Percentiles rank a stretch among this genome's conserved stretches.
These are phyloP conservation scores for Eimeria praecox DNA, from an alignment of 169 alveolate genomes.

Conservation along the genomic window DNA sequence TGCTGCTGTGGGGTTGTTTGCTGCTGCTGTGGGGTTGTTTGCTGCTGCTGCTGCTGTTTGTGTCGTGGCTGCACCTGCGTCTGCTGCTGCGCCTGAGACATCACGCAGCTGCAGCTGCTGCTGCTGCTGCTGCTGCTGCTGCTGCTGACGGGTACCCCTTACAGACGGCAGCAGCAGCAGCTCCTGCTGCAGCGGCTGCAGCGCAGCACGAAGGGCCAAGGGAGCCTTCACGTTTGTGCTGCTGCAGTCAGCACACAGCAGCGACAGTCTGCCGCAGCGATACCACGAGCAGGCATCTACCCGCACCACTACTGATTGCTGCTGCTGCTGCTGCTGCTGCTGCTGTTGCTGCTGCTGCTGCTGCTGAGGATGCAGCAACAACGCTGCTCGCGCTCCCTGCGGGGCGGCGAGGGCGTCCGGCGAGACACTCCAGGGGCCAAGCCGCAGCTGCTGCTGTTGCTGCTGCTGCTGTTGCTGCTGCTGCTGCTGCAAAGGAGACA, in stretches of 20 bases:
- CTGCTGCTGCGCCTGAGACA: conserved; percentile 19
- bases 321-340: conserved; percentile 62
- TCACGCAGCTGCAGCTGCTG: conserved; percentile 45
- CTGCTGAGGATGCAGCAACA: conserved; percentile 49
- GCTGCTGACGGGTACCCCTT: neutral
- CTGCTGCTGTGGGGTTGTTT: neutral
- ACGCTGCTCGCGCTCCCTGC: neutral
- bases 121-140: conserved; percentile 2
- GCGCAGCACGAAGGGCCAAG: conserved; percentile 45
- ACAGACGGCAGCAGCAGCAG: neutral
- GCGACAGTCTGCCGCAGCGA: conserved; percentile 28
- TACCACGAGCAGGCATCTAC: conserved; percentile 8
- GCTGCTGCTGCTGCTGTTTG: neutral
- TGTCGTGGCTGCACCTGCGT: conserved; percentile 24
- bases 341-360: conserved; percentile 25
- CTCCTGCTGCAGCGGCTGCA: conserved; percentile 68
- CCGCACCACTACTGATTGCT: conserved; percentile 31
- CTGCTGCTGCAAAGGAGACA: conserved; percentile 55
- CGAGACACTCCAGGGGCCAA: neutral
- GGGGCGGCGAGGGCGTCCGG: neutral
- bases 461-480: neutral
- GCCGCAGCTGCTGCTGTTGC: conserved; percentile 4
- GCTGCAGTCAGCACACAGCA: conserved; percentile 43
- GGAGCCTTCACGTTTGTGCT: conserved; percentile 24
- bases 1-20: no score